These are phyloP conservation scores for Hypoxylon lienhwacheense DNA, from an alignment of 495 filamentous ascomycete genomes.

Conservation along the genomic window DNA sequence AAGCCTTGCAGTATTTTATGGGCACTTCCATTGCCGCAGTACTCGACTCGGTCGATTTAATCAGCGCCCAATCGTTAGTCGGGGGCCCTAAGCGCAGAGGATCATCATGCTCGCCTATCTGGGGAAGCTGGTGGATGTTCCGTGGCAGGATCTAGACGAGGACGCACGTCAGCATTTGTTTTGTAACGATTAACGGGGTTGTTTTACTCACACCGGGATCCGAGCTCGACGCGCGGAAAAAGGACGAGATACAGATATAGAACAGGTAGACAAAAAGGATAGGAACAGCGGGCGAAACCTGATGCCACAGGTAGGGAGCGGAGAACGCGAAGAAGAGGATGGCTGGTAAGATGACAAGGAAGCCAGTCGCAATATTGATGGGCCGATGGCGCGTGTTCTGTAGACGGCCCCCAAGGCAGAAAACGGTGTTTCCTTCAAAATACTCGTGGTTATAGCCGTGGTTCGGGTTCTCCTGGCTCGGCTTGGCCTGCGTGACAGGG, in stretches of 20 bases:
- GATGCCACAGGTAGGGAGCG: conserved; percentile 85
- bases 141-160: conserved; percentile 73
- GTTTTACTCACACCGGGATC: conserved; percentile 80
- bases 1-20: conserved; percentile 96
- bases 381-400: conserved; percentile 88
- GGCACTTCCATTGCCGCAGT: conserved; percentile 93
- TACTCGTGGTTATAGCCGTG: conserved; percentile 82
- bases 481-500: conserved; percentile 32
- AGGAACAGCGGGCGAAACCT: conserved; percentile 90
- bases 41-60: conserved; percentile 71
- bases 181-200: background rate
- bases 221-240: conserved; percentile 84
- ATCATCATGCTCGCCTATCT: conserved; percentile 66
- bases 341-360: conserved; percentile 73
- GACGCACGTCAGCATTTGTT: conserved; percentile 26
- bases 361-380: conserved; percentile 86
- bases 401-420: conserved; percentile 79
- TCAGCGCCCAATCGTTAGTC: conserved; percentile 86
- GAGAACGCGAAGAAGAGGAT: conserved; percentile 85
- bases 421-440: conserved; percentile 88
- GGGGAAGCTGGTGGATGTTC: conserved; percentile 65
- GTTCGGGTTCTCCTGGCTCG: conserved; percentile 41
- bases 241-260: conserved; percentile 87
- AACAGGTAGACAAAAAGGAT: conserved; percentile 89
- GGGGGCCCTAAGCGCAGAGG: conserved; percentile 78